Evolutionary conservation across 176 grass and related monocot genomes (phyloP).

Genomic region (Elaeis guineensis): DNA sequence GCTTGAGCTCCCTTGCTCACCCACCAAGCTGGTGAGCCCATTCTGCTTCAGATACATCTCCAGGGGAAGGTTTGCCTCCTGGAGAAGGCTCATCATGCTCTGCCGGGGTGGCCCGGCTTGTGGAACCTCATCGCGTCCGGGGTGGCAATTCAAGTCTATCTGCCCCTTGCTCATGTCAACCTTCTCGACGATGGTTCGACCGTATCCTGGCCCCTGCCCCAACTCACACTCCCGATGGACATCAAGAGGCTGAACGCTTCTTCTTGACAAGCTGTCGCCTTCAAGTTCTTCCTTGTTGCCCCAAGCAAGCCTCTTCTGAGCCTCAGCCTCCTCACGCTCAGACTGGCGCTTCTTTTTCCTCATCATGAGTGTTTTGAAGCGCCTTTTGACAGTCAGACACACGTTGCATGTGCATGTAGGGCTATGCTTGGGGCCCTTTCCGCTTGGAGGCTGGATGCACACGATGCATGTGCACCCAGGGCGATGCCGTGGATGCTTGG

Average conservation of each 20-base stretch:
- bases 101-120: conserved; percentile 11
- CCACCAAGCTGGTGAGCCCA: conserved; percentile 40
- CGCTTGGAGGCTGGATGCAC: conserved; percentile 95
- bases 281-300: conserved; percentile 64
- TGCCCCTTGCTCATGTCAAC: conserved; percentile 44
- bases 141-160: conserved; percentile 90
- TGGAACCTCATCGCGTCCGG: conserved; percentile 24
- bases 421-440: conserved; percentile 92
- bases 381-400: conserved; percentile 84
- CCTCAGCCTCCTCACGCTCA: conserved; percentile 75
- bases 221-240: conserved; percentile 34
- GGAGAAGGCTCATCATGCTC: conserved; percentile 77
- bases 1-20: conserved; percentile 60
- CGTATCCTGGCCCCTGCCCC: background rate
- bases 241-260: conserved; percentile 42
- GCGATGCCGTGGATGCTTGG: conserved; percentile 84
- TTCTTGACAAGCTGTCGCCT: conserved; percentile 53
- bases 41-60: conserved; percentile 93
- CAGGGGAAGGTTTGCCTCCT: conserved; percentile 62
- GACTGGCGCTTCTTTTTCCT: conserved; percentile 96
- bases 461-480: conserved; percentile 97
- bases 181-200: conserved; percentile 32
- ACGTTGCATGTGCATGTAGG: conserved; percentile 94
- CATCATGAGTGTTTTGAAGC: conserved; percentile 98
- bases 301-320: conserved; percentile 68